Conservation (phyloP, 805 yeast genomes). For the Saccharomycopsis oosterbeekiorum region DNA sequence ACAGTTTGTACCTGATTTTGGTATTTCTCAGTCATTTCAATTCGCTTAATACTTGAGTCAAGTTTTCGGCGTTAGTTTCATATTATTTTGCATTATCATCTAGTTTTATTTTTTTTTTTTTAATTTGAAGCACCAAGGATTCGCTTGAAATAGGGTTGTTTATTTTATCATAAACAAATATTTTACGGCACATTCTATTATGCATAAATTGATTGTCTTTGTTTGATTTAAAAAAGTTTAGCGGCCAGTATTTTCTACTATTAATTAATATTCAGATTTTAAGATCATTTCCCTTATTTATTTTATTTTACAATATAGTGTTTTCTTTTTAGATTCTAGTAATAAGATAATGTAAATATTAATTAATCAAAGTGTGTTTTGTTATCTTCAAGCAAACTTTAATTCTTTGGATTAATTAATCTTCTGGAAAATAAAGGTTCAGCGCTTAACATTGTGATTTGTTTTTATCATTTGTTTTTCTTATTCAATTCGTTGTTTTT, state of each 20-base stretch:
- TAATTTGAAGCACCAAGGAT: neutral
- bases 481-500: neutral
- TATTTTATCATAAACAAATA: neutral
- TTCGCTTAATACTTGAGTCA: neutral
- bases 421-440: too few species aligned
- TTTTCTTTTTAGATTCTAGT: too few species aligned
- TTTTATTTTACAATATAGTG: too few species aligned
- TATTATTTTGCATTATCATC: neutral
- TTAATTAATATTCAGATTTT: neutral
- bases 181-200: neutral
- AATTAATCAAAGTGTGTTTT: neutral
- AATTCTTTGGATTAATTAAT: neutral
- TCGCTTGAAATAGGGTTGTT: neutral
- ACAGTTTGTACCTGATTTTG: constrained; percentile 40
- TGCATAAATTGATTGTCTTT: neutral
- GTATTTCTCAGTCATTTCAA: constrained; percentile 22
- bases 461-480: neutral
- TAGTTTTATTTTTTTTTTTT: neutral
- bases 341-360: neutral
- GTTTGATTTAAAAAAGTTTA: neutral
- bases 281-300: neutral
- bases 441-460: neutral
- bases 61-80: too few species aligned
- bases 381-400: neutral
- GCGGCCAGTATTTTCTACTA: neutral